Percentiles rank a stretch among this genome's conserved stretches.
phyloP scores from a whole-genome alignment of 768 basidiomycete genomes.

The Termitomyces sp. region DNA sequence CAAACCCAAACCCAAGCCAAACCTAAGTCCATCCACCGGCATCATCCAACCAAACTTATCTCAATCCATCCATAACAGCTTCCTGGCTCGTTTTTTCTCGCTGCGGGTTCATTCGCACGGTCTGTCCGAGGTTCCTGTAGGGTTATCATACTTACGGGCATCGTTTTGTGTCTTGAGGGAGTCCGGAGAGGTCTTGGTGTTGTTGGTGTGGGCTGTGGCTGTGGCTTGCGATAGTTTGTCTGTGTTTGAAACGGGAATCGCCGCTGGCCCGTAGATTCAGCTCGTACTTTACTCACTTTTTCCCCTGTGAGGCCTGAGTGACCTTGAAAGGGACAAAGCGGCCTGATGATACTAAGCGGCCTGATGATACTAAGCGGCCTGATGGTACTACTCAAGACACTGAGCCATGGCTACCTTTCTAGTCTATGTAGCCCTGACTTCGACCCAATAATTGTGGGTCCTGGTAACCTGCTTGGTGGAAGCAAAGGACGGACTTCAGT shows the following conservation, averaged over 20 bases:
- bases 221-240: slow-evolving; percentile 14
- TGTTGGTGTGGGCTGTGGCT: slow-evolving; percentile 15
- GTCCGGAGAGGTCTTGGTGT: slow-evolving; percentile 19
- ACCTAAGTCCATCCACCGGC: background rate
- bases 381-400: background rate
- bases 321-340: background rate
- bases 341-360: background rate
- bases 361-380: too few relatives aligned
- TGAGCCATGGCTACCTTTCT: background rate
- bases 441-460: background rate
- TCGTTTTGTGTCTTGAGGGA: slow-evolving; percentile 27
- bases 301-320: background rate
- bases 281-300: background rate
- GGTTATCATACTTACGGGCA: slow-evolving; percentile 22
- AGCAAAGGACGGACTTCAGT: too few relatives aligned
- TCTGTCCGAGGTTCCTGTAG: slow-evolving; percentile 8
- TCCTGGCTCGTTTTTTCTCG: slow-evolving; percentile 6
- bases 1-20: slow-evolving; percentile 1
- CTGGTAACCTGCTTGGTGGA: too few relatives aligned
- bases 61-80: slow-evolving; percentile 20
- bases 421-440: too few relatives aligned
- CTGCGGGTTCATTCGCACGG: slow-evolving; percentile 10
- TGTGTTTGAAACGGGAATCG: slow-evolving; percentile 16
- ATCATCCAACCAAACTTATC: slow-evolving; percentile 9
- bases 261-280: slow-evolving; percentile 2